Base-by-base conservation (phyloP, 495 filamentous ascomycete species). In the Trichoderma erinaceum region DNA sequence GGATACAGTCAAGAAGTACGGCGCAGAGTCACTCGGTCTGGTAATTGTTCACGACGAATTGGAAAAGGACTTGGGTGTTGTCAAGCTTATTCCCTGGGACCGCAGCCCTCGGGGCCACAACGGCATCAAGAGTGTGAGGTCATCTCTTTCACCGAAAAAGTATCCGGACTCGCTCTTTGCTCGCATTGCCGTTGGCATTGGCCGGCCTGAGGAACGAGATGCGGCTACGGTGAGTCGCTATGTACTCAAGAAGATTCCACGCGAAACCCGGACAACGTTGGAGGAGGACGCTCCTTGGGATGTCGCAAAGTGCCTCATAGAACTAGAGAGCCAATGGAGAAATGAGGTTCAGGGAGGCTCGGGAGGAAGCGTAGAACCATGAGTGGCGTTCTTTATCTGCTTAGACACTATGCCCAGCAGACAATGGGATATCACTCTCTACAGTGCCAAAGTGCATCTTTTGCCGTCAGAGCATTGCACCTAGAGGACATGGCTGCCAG, bases 21-120 rank as follows among this genome's bases (percentile, higher is more conserved):
- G 76, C 25, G 21, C 76, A 75, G 43, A 52, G 69, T 0, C 70
- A 79, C 71, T 84, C 0, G 75, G 75, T 0, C 78, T 97, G 18
- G 85, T 96, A 3, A 77, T 97, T 2, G 78, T 97, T 35, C 91
- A 97, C 77, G 92, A 97, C 72, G 92, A 96, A 73, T 77, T 97
- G 11, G 92, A 97, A 73, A 81, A 82, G 58, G 77, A 81, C 29
- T 71, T 91, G 13, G 91, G 92, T 1, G 84, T 82, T 46, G 79
- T 96, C 6, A 88, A 81, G 50, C 48, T 86, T 76, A 71, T 80
- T 74, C 63, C 71, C 56, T 79, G 85, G 84, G 63, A 88, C 76
- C 74, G 76, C 80, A 92, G 89, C 77, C 75, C 86, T 44, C 81
- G 85, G 18, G 92, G 92, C 0, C 92, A 97, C 75, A 92, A 93